These are phyloP conservation scores for Protea cynaroides DNA, from an alignment of 164 flowering plant species.

Conservation along the genomic window DNA sequence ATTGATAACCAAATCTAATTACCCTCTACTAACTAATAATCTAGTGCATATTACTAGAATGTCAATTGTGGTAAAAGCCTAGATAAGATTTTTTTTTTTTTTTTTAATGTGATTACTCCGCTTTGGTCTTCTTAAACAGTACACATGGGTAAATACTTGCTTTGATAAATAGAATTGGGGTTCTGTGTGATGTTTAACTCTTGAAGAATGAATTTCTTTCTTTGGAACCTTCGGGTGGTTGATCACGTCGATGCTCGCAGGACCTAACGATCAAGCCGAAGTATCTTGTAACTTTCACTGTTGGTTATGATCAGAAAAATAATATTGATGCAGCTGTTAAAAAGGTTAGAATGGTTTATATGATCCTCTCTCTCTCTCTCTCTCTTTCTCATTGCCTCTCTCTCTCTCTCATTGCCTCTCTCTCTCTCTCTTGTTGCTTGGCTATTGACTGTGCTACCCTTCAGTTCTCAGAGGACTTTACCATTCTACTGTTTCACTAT, in stretches of 20 bases:
- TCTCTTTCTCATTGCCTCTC: no score
- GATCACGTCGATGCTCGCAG: conserved; percentile 31
- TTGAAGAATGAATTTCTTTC: not conserved
- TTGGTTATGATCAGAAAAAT: conserved; percentile 56
- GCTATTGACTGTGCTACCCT: not conserved
- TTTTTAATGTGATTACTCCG: no score
- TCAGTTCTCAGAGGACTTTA: conserved; percentile 88
- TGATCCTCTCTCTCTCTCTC: not conserved
- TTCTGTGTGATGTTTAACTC: not conserved
- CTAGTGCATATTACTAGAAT: no score
- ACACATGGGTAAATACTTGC: not conserved
- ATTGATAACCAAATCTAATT: no score
- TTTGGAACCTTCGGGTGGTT: not conserved
- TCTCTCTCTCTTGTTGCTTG: not conserved
- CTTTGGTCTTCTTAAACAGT: no score
- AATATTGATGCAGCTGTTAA: conserved; percentile 76
- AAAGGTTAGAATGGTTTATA: conserved; percentile 47
- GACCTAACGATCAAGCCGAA: conserved; percentile 61
- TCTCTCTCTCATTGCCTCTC: no score
- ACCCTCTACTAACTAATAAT: no score
- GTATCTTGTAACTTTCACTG: conserved; percentile 90
- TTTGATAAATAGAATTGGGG: not conserved
- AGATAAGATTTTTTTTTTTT: no score
- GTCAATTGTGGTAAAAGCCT: no score
- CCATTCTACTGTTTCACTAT: conserved; percentile 81